Percentiles rank a stretch among this genome's conserved stretches.
Conservation (phyloP, 345 rosid genomes). For the Aquilaria sinensis region DNA sequence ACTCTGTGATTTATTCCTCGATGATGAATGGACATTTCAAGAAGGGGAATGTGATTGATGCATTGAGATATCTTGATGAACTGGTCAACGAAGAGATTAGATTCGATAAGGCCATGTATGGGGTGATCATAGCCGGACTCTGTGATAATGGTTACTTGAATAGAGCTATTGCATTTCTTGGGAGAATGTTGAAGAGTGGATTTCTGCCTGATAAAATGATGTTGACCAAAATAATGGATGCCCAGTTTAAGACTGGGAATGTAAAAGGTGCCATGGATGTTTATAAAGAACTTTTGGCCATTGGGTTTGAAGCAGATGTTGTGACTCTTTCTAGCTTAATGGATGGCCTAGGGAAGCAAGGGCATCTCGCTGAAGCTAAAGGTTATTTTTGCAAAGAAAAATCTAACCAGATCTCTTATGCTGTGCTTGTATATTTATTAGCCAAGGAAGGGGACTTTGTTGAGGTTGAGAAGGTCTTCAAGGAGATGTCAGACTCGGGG, state of each 20-base stretch:
- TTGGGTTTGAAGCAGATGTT: constrained; percentile 37
- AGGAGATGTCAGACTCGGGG: constrained; percentile 29
- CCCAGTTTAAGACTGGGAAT: constrained; percentile 30
- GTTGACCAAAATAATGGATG: constrained; percentile 33
- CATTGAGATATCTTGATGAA: constrained; percentile 26
- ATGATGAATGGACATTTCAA: constrained; percentile 31
- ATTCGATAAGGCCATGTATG: constrained; percentile 30
- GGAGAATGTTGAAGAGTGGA: constrained; percentile 29
- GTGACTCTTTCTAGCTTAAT: constrained; percentile 34
- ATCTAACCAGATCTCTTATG: constrained; percentile 37
- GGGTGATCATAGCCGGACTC: constrained; percentile 33
- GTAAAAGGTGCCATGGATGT: constrained; percentile 21
- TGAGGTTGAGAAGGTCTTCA: constrained; percentile 33
- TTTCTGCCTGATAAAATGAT: constrained; percentile 30
- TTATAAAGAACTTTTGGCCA: constrained; percentile 15
- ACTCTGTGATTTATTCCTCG: constrained; percentile 27
- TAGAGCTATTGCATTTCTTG: constrained; percentile 17
- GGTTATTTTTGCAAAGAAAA: constrained; percentile 30
- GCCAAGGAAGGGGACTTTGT: constrained; percentile 33
- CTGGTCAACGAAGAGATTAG: constrained; percentile 27
- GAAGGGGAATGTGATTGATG: constrained; percentile 25
- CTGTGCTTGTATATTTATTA: constrained; percentile 31
- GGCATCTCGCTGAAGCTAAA: constrained; percentile 29
- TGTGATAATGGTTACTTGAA: constrained; percentile 26
- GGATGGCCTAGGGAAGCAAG: constrained; percentile 38